phyloP scores from a whole-genome alignment of 2,329 filamentous ascomycete species.

The Beauveria asiatica region DNA sequence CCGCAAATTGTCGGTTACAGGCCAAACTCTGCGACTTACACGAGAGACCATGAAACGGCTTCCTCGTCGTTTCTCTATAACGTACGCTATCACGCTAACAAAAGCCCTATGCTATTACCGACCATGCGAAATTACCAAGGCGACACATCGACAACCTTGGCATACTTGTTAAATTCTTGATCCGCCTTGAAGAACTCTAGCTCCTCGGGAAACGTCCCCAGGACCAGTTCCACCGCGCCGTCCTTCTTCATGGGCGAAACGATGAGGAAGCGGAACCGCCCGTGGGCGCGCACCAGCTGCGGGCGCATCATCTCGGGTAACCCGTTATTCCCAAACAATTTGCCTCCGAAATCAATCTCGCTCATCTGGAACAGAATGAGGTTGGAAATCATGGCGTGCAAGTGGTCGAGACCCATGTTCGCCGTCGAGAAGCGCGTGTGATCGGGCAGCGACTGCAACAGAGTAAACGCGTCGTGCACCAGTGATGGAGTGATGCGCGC shows the following conservation, averaged over 20 bases:
- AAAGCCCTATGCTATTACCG: not conserved
- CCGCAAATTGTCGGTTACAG: not conserved
- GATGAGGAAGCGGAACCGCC: conserved; percentile 18
- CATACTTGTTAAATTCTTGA: conserved; percentile 20
- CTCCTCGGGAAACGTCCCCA: conserved; percentile 22
- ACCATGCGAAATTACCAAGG: not conserved
- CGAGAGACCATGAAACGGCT: not conserved
- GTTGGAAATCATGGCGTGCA: conserved; percentile 23
- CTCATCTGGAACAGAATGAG: conserved; percentile 22
- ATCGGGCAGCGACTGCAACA: conserved; percentile 20
- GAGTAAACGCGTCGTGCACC: conserved; percentile 22
- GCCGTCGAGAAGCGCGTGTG: conserved; percentile 18
- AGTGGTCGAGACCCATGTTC: conserved; percentile 20
- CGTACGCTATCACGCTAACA: not conserved
- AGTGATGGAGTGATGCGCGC: conserved; percentile 18
- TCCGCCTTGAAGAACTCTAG: conserved; percentile 20
- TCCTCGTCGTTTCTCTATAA: not conserved
- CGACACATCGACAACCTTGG: conserved; percentile 13
- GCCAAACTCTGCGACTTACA: not conserved
- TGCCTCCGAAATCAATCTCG: conserved; percentile 21
- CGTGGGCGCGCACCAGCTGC: conserved; percentile 20
- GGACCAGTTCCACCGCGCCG: conserved; percentile 21
- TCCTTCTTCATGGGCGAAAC: conserved; percentile 22
- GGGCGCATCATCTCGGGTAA: conserved; percentile 21
- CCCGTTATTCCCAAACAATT: conserved; percentile 19